These are phyloP conservation scores for Euphorbia lathyris DNA, from an alignment of 345 rosid genomes.

Conservation along the genomic window DNA sequence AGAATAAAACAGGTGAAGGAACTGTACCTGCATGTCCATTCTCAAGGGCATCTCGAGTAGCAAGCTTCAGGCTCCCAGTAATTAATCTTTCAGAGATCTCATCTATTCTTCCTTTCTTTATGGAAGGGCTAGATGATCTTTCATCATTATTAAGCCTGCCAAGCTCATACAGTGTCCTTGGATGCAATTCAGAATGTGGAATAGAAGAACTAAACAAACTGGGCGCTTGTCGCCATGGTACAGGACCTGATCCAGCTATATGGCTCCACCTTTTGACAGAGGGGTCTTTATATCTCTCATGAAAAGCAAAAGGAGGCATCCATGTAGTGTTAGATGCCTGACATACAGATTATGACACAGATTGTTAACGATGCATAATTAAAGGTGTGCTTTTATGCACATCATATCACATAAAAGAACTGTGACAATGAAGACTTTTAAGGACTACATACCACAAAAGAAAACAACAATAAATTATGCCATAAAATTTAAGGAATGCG, in stretches of 20 bases:
- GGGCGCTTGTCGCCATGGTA: slow-evolving; percentile 75
- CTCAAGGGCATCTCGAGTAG: slow-evolving; percentile 38
- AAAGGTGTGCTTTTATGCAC: not conserved
- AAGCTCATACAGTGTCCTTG: slow-evolving; percentile 43
- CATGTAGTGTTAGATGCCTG: slow-evolving; percentile 61
- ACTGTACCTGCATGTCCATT: slow-evolving; percentile 61
- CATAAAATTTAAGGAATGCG: not conserved
- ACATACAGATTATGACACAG: slow-evolving; percentile 15
- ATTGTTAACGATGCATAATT: not conserved
- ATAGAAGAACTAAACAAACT: slow-evolving; percentile 53
- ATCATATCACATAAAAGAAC: not conserved
- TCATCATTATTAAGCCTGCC: slow-evolving; percentile 46
- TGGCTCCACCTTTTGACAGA: slow-evolving; percentile 61
- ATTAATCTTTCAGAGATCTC: slow-evolving; percentile 54
- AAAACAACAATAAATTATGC: not conserved
- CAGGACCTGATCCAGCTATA: slow-evolving; percentile 69
- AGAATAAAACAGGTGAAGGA: slow-evolving; percentile 9
- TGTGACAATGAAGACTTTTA: not conserved
- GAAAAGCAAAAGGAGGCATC: slow-evolving; percentile 43
- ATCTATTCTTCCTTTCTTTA: slow-evolving; percentile 55
- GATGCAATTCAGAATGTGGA: slow-evolving; percentile 53
- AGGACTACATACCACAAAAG: not conserved
- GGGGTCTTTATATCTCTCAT: slow-evolving; percentile 52
- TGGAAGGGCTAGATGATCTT: slow-evolving; percentile 38
- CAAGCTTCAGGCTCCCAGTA: slow-evolving; percentile 54